These are phyloP conservation scores for Limtongia smithiae DNA, from an alignment of 805 yeast species.

Conservation along the genomic window DNA sequence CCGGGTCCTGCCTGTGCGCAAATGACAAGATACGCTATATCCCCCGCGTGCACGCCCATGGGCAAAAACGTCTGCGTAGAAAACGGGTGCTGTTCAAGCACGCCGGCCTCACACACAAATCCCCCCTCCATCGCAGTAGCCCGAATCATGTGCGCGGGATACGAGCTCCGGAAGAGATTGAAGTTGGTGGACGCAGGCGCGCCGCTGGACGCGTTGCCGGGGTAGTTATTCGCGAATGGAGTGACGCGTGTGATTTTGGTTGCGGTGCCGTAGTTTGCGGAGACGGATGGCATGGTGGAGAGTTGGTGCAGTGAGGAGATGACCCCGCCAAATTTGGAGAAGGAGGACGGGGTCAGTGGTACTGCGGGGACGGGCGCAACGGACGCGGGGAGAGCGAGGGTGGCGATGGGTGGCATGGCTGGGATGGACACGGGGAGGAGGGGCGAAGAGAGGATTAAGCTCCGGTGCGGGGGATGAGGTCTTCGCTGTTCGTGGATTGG, in stretches of 20 bases:
- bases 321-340: constrained; percentile 68
- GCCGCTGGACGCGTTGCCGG: constrained; percentile 45
- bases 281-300: constrained; percentile 41
- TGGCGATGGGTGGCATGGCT: constrained; percentile 23
- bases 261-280: constrained; percentile 95
- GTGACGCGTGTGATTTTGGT: constrained; percentile 70
- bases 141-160: constrained; percentile 60
- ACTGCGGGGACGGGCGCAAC: constrained; percentile 43
- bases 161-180: constrained; percentile 79
- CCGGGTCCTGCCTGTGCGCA: constrained; percentile 57
- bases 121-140: constrained; percentile 7
- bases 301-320: constrained; percentile 77
- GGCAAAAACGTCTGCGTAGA: constrained; percentile 91
- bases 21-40: constrained; percentile 68
- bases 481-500: no score
- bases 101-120: constrained; percentile 51
- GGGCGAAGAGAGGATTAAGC: not conserved
- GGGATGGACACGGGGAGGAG: not conserved
- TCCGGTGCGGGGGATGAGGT: not conserved
- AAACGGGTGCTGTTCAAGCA: constrained; percentile 85
- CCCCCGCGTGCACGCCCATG: constrained; percentile 58
- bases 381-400: constrained; percentile 8
- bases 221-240: constrained; percentile 55
- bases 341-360: constrained; percentile 62
- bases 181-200: constrained; percentile 58